A percentile compares a stretch with the other conserved stretches of the same genome.
These are phyloP conservation scores for Colletotrichum sp. DNA, from an alignment of 2,329 filamentous ascomycete genomes.

Conservation along the genomic window DNA sequence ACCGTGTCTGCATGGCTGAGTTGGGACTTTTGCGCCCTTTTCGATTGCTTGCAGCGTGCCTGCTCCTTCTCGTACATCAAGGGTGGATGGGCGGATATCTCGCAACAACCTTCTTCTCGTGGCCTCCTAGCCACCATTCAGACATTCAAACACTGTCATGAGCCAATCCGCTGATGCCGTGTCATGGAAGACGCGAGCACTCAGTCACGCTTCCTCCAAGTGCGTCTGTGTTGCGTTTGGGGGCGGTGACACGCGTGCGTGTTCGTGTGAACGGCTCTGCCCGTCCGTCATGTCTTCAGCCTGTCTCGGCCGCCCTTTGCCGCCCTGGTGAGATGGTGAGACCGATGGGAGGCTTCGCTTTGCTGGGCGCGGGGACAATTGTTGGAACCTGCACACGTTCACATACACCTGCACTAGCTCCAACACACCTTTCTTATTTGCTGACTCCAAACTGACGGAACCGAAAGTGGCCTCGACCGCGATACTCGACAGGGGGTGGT, in stretches of 20 bases:
- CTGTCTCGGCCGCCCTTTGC: slow-evolving; percentile 3
- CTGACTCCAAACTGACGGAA: neutral
- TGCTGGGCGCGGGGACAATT: neutral
- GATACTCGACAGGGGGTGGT: neutral
- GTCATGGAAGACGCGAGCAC: slow-evolving; percentile 3
- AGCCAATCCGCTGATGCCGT: slow-evolving; percentile 4
- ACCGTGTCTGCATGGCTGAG: neutral
- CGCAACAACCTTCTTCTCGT: neutral
- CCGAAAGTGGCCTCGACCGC: neutral
- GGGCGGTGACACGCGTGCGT: neutral
- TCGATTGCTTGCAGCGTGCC: neutral
- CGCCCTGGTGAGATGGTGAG: slow-evolving; percentile 11
- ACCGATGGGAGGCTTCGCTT: neutral
- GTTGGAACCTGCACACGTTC: neutral
- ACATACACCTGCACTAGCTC: neutral
- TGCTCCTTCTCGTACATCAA: neutral
- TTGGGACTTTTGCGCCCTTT: slow-evolving; percentile 5
- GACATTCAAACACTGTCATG: neutral
- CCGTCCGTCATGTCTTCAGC: neutral
- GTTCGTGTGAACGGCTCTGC: slow-evolving; percentile 8
- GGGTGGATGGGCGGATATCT: slow-evolving; percentile 6
- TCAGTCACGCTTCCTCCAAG: neutral
- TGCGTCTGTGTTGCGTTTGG: neutral
- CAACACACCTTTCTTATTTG: neutral
- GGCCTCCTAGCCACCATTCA: neutral